A percentile compares a stretch with the other conserved stretches of the same genome.
phyloP scores from a whole-genome alignment of 1,284 basidiomycete species.

The Cryptococcus sp. region DNA sequence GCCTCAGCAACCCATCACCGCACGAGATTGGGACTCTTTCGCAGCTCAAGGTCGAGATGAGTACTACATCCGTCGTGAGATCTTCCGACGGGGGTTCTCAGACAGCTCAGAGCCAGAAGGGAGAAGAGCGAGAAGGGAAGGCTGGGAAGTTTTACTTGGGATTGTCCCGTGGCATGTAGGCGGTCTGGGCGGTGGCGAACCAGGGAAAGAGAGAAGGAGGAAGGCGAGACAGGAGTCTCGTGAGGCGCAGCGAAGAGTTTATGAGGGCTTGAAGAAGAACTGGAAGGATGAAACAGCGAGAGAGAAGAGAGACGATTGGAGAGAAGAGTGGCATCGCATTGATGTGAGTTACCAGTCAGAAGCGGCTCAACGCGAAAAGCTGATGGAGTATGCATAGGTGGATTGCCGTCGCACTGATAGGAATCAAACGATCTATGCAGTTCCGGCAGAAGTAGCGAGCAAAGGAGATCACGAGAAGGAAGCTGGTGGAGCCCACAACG shows the following conservation, averaged over 20 bases:
- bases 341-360: slow-evolving; percentile 43
- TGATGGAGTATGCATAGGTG: slow-evolving; percentile 59
- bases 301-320: slow-evolving; percentile 45
- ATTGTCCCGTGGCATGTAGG: slow-evolving; percentile 77
- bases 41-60: slow-evolving; percentile 46
- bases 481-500: slow-evolving; percentile 28
- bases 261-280: slow-evolving; percentile 68
- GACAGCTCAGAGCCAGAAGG: slow-evolving; percentile 67
- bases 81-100: slow-evolving; percentile 62
- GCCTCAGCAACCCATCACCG: slow-evolving; percentile 48
- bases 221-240: slow-evolving; percentile 59
- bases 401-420: slow-evolving; percentile 97
- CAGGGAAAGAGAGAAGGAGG: slow-evolving; percentile 25
- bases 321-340: slow-evolving; percentile 55
- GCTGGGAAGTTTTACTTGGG: slow-evolving; percentile 90
- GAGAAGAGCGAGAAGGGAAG: slow-evolving; percentile 68
- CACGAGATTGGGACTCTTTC: slow-evolving; percentile 44
- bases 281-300: slow-evolving; percentile 62
- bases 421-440: slow-evolving; percentile 79
- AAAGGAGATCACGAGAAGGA: slow-evolving; percentile 45
- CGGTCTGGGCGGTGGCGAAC: slow-evolving; percentile 32
- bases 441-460: slow-evolving; percentile 47
- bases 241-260: slow-evolving; percentile 67
- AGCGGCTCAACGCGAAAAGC: not conserved
- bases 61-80: slow-evolving; percentile 43